Base-by-base conservation (phyloP, 495 filamentous ascomycete genomes). In the Podospora tetraspora region DNA sequence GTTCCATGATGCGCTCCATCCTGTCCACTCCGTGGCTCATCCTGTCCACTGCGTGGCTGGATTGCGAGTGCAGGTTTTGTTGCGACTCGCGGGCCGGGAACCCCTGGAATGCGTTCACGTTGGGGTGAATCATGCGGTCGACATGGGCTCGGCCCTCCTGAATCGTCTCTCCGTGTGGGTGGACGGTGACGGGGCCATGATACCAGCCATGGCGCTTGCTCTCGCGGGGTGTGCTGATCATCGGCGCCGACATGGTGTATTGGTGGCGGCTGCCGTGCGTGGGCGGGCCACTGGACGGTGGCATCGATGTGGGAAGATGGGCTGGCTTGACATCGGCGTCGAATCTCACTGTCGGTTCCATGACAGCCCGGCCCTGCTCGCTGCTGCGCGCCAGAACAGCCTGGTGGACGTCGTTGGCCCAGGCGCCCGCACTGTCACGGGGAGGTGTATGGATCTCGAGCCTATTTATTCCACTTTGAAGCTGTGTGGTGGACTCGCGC, bases 401-500 rank as follows among this genome's bases (percentile, higher is more conserved):
- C 59, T 80, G 77, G 52, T 83, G 80, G 25, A 80, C 78, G 43
- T 86, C 84, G 60, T 71, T 78, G 7, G 84, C 83, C 84, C 84
- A 86, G 7, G 76, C 70, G 4, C 81, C 74, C 0, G 84, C 80
- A 9, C 86, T 79, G 64, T 92, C 91, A 58, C 81, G 78, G 9
- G 86, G 83, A 16, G 80, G 78, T 13, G 83, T 85, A 68, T 81
- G 83, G 75, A 96, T 88, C 63, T 94, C 90, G 11, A 95, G 84
- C 43, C 89, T 84, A 1, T 87, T 92, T 19, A 96, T 73, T 23
- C 89, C 90, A 34, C 86, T 87, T 69, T 96, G 90, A 30, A 96
- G 76, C 8, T 90, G 89, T 11, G 84, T 79, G 5, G 65, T 43
- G 64, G 87, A 83, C 27, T 82, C 85, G 19, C 87, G 86, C 32